Evolutionary conservation across 345 rosid genomes (phyloP).

Genomic region (Microthlaspi erraticum): DNA sequence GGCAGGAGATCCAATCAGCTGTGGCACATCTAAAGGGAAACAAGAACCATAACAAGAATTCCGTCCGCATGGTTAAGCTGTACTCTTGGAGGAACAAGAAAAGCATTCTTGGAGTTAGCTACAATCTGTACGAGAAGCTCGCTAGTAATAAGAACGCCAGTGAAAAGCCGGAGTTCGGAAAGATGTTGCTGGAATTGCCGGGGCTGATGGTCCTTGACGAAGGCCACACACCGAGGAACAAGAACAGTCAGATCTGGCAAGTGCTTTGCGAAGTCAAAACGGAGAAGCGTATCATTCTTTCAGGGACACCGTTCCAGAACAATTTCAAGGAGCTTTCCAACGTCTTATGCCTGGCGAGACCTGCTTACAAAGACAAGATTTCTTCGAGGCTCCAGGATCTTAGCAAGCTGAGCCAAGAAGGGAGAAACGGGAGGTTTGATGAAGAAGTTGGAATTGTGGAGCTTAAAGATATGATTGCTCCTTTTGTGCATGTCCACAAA

Average conservation of each 20-base stretch:
- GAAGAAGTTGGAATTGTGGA: constrained; percentile 48
- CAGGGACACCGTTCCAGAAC: constrained; percentile 89
- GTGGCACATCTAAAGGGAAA: constrained; percentile 17
- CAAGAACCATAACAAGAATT: not conserved
- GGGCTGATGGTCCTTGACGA: constrained; percentile 74
- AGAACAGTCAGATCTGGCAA: constrained; percentile 59
- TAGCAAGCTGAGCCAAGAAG: constrained; percentile 43
- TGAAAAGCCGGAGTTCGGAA: constrained; percentile 31
- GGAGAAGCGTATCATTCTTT: constrained; percentile 65
- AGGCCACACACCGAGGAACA: constrained; percentile 81
- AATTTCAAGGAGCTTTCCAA: constrained; percentile 72
- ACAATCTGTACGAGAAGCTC: constrained; percentile 59
- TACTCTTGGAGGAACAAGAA: constrained; percentile 59
- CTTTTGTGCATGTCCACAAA: constrained; percentile 75
- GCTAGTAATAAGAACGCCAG: constrained; percentile 32
- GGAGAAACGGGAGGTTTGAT: constrained; percentile 42
- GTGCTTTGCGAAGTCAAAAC: constrained; percentile 59
- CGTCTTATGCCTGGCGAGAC: constrained; percentile 59
- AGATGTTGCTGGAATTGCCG: constrained; percentile 54
- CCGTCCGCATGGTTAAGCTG: constrained; percentile 60
- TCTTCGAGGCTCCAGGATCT: constrained; percentile 39
- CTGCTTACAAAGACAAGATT: constrained; percentile 44
- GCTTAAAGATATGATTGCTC: constrained; percentile 48
- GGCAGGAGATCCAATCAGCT: constrained; percentile 52
- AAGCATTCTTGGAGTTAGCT: constrained; percentile 70